Base-by-base conservation (phyloP, 495 filamentous ascomycete species). In the Trichoderma parareesei region DNA sequence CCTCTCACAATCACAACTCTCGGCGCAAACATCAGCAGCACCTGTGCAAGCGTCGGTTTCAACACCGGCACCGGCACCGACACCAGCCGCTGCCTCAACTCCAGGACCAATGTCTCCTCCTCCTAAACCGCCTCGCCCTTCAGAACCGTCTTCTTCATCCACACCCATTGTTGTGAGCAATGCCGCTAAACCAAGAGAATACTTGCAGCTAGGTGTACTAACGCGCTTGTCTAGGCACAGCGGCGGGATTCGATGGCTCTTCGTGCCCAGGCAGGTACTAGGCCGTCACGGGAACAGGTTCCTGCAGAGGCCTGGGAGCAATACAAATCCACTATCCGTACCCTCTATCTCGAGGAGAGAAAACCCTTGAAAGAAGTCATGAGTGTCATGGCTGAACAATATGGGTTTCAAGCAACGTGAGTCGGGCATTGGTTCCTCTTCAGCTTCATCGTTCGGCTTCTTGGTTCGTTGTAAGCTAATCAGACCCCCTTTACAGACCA, bases 351-450 rank as follows among this genome's bases (percentile, higher is more conserved):
- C 37, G 69, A 66, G 20, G 62, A 70, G 55, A 66, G 71, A 9
- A 70, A 67, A 44, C 65, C 71, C 2, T 49, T 73, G 40, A 68
- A 67, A 53, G 69, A 73, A n/a, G 55, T 73, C 48, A 70, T 73
- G 64, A 62, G 69, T n/a, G 43, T 68, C n/a, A 70, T 73, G 71
- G 67, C 71, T 27, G 71, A 73, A 35, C 69, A 42, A 37, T 64
- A 71, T 48, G 71, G 71, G 14, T 76, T 76, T 63, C 70, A 71
- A 65, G 74, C 74, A 38, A 76, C 74, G 73, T 75, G 63, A 73
- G 73, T 64, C 48, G 18, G 40, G 2, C 1, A 41, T 42, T 14
- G 59, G 61, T 38, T 37, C 49, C 55, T 63, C 10, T 42, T 62
- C 64, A 61, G 33, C 59, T 38, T 63, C 37, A 57, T 38, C 2